Evolutionary conservation across 2,329 filamentous ascomycete genomes (phyloP), one percentile per base, ranked within the genome.

Genomic region (Xylariaceae sp.): DNA sequence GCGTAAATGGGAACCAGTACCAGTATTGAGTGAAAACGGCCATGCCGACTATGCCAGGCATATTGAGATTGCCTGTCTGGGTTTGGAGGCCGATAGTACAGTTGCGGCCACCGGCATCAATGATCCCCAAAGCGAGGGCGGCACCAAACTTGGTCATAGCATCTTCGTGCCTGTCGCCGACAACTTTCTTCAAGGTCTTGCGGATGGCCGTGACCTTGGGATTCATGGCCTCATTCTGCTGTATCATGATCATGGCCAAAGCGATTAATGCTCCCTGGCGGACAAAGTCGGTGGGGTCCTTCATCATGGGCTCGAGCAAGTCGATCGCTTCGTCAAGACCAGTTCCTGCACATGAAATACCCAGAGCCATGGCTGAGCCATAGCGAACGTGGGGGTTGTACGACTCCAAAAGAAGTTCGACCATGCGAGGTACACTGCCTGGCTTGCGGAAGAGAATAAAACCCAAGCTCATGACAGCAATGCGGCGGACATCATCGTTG

Each of bases 1-100:
- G 93, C 22, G 93, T 95, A 60, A 97, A 86, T 49, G 93, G 93
- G 80, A 98, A 98, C 93, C 93, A 98, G 74, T 98, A 98, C 93
- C 93, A 98, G 74, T 98, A 98, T 67, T 98, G 93, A 7, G 91
- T 95, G 71, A 98, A 98, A 43, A 98, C 87, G 22, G 90, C 92
- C 83, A 95, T 95, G 56, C 93, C 94, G 16, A 98, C 91, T 55
- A 98, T 95, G 50, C 89, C 94, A 16, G 91, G 83, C 91, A 98
- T 96, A 75, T 98, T 97, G 55, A 98, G 82, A 65, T 96, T 98
- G 54, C 94, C 94, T 1, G 92, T 96, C 70, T 95, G 93, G 1
- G 93, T 98, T 68, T 98, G 93, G 32, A 98, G 78, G 22, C 92
- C 92, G 57, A 98, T 97, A 16, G 93, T 96, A 76, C 93, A 98